Percentiles rank a stretch among this genome's conserved stretches.
Conservation (phyloP, 768 basidiomycete genomes). For the Lanmaoa rubissima region DNA sequence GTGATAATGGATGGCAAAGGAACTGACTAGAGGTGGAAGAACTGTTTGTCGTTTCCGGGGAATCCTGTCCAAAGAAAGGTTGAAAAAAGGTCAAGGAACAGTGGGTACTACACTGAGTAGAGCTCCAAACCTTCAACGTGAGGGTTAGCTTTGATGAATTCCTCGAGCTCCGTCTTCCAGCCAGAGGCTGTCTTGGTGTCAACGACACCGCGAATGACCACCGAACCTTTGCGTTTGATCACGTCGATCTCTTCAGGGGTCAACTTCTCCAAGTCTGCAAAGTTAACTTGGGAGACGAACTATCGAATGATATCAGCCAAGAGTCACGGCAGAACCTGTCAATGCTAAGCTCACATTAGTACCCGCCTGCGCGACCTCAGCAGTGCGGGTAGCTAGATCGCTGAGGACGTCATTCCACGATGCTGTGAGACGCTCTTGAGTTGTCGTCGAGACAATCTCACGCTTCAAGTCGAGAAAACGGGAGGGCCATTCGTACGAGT, state of each 20-base stretch:
- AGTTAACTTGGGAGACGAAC: constrained; percentile 64
- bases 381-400: constrained; percentile 47
- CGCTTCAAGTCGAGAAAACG: constrained; percentile 59
- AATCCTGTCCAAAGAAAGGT: constrained; percentile 36
- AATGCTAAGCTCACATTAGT: constrained; percentile 40
- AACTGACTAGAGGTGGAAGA: constrained; percentile 69
- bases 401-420: constrained; percentile 59
- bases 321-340: neutral
- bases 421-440: constrained; percentile 45
- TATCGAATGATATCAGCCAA: constrained; percentile 21
- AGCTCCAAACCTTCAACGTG: constrained; percentile 46
- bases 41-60: constrained; percentile 62
- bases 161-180: constrained; percentile 58
- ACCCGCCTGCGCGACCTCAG: constrained; percentile 45
- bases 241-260: constrained; percentile 44
- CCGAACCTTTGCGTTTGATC: constrained; percentile 54
- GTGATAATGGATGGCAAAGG: neutral
- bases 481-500: constrained; percentile 21
- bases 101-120: neutral
- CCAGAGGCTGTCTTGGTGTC: constrained; percentile 49
- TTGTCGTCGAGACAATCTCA: constrained; percentile 50
- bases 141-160: constrained; percentile 58
- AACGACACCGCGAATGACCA: constrained; percentile 63
- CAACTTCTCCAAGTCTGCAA: constrained; percentile 50
- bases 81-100: neutral